Evolutionary conservation across 352 stramenopile genomes (phyloP).

Genomic region (Phytophthora sp.): DNA sequence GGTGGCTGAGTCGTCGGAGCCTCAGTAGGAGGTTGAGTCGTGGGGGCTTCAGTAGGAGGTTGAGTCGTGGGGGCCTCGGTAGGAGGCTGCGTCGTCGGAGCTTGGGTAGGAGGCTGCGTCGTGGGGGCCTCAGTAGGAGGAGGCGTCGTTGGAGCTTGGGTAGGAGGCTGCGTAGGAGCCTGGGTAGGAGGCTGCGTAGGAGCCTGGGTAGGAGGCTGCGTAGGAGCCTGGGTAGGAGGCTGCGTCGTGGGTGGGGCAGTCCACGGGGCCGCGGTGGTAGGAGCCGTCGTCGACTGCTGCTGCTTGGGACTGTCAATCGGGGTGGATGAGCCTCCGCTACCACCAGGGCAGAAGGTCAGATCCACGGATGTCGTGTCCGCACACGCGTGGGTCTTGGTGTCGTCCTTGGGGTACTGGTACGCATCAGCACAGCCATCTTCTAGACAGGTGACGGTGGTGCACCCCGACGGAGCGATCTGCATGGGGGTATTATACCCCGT

Average conservation of each 20-base stretch:
- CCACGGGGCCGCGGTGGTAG: constrained; percentile 3
- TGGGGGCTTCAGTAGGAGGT: not conserved
- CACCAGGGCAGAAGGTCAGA: constrained; percentile 57
- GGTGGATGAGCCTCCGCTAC: constrained; percentile 6
- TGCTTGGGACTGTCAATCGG: not conserved
- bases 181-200: not conserved
- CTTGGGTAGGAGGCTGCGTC: constrained; percentile 8
- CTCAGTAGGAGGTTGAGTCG: not conserved
- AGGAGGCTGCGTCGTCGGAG: constrained; percentile 2
- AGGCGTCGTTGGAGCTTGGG: not conserved
- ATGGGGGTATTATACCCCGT: constrained; percentile 74
- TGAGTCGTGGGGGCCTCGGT: not conserved
- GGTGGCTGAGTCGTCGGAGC: constrained; percentile 5
- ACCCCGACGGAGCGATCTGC: constrained; percentile 57
- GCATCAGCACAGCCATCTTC: constrained; percentile 59
- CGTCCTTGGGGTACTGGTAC: constrained; percentile 68
- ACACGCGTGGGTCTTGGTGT: constrained; percentile 63
- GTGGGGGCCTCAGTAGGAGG: constrained; percentile 2
- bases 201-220: constrained; percentile 5
- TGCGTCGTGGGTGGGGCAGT: not conserved
- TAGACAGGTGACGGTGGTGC: constrained; percentile 56
- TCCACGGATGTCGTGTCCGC: constrained; percentile 37
- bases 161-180: not conserved
- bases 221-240: constrained; percentile 13
- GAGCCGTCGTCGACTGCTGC: not conserved